These are phyloP conservation scores for Penicillium decumbens DNA, from an alignment of 2,329 filamentous ascomycete genomes.

Conservation along the genomic window DNA sequence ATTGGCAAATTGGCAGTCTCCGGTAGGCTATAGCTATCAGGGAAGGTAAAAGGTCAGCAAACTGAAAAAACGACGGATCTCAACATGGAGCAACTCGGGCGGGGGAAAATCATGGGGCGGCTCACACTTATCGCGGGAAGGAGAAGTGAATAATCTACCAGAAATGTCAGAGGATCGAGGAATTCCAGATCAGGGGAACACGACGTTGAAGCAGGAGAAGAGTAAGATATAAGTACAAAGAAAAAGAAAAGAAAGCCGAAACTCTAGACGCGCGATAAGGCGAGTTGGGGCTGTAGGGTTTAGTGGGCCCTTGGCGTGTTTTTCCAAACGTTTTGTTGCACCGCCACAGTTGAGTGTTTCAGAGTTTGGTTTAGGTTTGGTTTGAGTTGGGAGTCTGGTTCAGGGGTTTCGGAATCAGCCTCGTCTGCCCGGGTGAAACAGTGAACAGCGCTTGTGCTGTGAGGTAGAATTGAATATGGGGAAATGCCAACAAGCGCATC, in stretches of 20 bases:
- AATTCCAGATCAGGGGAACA: neutral
- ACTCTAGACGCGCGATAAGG: constrained; percentile 23
- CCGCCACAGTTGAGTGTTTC: constrained; percentile 16
- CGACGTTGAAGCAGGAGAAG: neutral
- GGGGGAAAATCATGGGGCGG: constrained; percentile 7
- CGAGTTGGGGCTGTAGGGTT: constrained; percentile 16
- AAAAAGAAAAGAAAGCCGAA: neutral
- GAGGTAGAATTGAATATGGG: no score
- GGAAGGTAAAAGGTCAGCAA: constrained; percentile 1
- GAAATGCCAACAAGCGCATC: neutral
- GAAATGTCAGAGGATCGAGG: neutral
- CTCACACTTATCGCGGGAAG: constrained; percentile 2
- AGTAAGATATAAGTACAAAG: neutral
- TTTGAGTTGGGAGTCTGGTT: neutral
- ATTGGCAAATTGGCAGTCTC: neutral
- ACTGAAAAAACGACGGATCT: constrained; percentile 6
- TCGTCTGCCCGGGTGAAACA: no score
- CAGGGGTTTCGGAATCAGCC: neutral
- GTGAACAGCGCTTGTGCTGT: no score
- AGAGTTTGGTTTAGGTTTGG: neutral
- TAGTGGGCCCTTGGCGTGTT: constrained; percentile 17
- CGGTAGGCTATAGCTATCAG: neutral
- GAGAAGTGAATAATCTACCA: neutral
- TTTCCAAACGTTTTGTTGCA: constrained; percentile 7
- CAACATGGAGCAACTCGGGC: constrained; percentile 4